Base-by-base conservation (phyloP, 2,329 filamentous ascomycete species). In the Nigrospora osmanthi region DNA sequence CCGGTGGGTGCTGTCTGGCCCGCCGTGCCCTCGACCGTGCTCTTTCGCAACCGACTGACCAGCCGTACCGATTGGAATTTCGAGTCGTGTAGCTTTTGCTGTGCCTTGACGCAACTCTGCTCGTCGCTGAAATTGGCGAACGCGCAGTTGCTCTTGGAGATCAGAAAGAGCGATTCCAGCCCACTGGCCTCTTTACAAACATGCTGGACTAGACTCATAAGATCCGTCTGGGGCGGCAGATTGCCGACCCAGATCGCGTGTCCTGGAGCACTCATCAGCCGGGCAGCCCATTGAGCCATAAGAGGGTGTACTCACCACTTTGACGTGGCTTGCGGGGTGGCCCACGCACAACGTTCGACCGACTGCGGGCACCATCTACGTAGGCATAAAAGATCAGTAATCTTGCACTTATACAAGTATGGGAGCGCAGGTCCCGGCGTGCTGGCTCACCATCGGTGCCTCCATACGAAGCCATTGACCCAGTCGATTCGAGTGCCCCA, bases 211-310 rank as follows among this genome's bases (percentile, higher is more conserved):
- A 97, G 70, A 47, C 79, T 85, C 65, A 89, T 82, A 12, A 97
- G 74, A 35, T 83, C 83, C 1, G 89, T 86, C 40, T 88, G 85
- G 1, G 88, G 86, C 4, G 91, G 90, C 0, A 97, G 72, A 59
- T 97, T 97, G 35, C 93, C 93, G 28, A 97, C 88, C 91, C 93
- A 97, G 16, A 97, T 81, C 1, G 91, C 91, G 61, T 95, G 87
- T 1, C 90, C 91, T 71, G 75, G 35, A 33, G 38, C 17, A 40
- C 34, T 37, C 11, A 51, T 43, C 32, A 46, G 28, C 30, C 43
- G 40, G 6, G 9, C 43, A n/a, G 55, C 47, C 38, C 30, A 37
- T 9, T 37, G 28, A 9, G 38, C 42, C 15, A 14, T 23, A 5
- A 23, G 23, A 36, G 11, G 14, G 31, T 17, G 16, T 38, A 58